These are phyloP conservation scores for Alisma plantagoaquatica DNA, from an alignment of 106 monocot species.

Conservation along the genomic window DNA sequence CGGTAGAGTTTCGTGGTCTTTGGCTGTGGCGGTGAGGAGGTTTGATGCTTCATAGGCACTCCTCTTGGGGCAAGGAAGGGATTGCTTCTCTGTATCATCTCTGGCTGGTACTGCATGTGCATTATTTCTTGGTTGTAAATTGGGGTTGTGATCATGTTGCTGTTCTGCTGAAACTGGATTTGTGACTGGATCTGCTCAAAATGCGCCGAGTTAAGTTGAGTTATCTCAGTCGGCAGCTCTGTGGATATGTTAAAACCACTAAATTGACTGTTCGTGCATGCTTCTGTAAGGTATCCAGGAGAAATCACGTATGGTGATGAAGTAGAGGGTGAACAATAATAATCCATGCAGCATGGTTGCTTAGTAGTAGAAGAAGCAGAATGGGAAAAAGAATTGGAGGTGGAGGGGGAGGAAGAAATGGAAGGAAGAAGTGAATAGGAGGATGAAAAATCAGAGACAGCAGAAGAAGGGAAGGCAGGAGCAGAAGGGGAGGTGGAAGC, in stretches of 20 bases:
- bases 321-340: not conserved
- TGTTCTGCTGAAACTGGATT: conserved; percentile 34
- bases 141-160: not conserved
- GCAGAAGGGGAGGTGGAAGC: conserved; percentile 17
- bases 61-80: conserved; percentile 27
- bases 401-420: not conserved
- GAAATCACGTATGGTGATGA: not conserved
- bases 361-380: conserved; percentile 3
- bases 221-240: conserved; percentile 21
- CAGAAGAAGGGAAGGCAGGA: not conserved
- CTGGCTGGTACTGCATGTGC: conserved; percentile 3
- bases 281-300: not conserved
- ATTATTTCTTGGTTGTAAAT: not conserved
- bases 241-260: too few relatives aligned
- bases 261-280: not conserved
- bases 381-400: not conserved
- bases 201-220: conserved; percentile 35
- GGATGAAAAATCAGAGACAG: too few relatives aligned
- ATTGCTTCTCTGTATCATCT: not conserved
- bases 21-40: conserved; percentile 12
- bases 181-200: conserved; percentile 71
- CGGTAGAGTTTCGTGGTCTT: conserved; percentile 35
- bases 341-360: not conserved
- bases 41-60: conserved; percentile 56
- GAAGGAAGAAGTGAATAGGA: not conserved